phyloP scores from a whole-genome alignment of 306 rosid genomes.

The Benincasa hispida region DNA sequence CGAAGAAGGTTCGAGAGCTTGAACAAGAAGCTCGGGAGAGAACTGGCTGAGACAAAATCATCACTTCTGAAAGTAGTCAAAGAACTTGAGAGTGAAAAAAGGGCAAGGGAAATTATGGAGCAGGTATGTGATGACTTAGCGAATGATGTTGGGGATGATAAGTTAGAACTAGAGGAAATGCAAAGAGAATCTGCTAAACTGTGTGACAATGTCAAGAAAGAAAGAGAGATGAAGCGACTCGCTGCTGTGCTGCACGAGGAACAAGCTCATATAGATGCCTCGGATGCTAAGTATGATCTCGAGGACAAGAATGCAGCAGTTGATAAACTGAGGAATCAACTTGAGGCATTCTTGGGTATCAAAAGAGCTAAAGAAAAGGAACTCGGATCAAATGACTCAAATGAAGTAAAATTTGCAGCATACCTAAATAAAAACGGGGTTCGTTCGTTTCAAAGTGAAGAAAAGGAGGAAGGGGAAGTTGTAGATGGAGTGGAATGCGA shows the following conservation, averaged over 20 bases:
- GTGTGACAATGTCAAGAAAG: conserved; percentile 55
- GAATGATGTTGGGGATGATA: conserved; percentile 57
- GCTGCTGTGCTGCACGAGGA: conserved; percentile 56
- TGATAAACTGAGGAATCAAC: conserved; percentile 73
- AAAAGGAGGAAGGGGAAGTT: conserved; percentile 70
- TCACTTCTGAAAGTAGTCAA: conserved; percentile 68
- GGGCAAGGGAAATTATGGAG: conserved; percentile 84
- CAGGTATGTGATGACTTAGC: conserved; percentile 80
- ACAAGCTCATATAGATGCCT: conserved; percentile 61
- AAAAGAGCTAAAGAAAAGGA: conserved; percentile 59
- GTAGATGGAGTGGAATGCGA: conserved; percentile 55
- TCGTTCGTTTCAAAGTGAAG: conserved; percentile 34
- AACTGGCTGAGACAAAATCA: conserved; percentile 79
- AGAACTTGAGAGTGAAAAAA: conserved; percentile 85
- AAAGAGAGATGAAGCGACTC: conserved; percentile 62
- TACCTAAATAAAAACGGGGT: conserved; percentile 43
- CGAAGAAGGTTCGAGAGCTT: conserved; percentile 80
- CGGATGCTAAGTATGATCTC: conserved; percentile 56
- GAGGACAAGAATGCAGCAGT: conserved; percentile 76
- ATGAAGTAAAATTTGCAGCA: conserved; percentile 52
- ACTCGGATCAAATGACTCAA: conserved; percentile 36
- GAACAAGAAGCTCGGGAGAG: conserved; percentile 92
- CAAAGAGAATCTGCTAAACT: conserved; percentile 46
- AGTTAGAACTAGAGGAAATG: conserved; percentile 39
- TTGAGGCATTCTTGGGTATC: conserved; percentile 70